These are phyloP conservation scores for Bruguiera parviflora DNA, from an alignment of 345 rosid species.

Conservation along the genomic window DNA sequence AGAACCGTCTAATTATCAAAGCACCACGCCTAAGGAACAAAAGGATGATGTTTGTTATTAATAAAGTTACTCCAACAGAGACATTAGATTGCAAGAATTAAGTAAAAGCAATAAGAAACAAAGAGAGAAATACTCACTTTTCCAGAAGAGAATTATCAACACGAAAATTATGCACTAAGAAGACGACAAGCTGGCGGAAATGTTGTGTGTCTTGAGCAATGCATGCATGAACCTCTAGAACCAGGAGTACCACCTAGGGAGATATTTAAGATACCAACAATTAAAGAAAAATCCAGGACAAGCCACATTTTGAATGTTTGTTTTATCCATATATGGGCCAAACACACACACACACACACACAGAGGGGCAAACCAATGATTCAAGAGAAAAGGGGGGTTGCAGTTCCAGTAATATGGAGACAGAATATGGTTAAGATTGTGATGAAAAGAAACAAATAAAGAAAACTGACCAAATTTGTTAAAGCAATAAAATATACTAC, in stretches of 20 bases:
- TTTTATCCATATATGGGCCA: not conserved
- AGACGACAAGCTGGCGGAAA: constrained; percentile 93
- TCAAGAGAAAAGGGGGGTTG: too few relatives aligned
- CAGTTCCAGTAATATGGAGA: too few relatives aligned
- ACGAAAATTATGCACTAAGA: constrained; percentile 85
- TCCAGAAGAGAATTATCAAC: constrained; percentile 80
- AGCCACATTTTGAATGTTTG: not conserved
- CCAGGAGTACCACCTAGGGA: constrained; percentile 87
- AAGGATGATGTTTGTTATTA: not conserved
- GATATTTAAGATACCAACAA: constrained; percentile 4
- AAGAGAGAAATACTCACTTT: constrained; percentile 51
- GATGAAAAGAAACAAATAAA: not conserved
- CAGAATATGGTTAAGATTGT: too few relatives aligned
- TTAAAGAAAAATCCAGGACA: not conserved
- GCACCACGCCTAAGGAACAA: constrained; percentile 84
- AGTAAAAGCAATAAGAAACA: not conserved
- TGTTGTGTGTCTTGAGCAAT: constrained; percentile 86
- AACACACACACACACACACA: too few relatives aligned
- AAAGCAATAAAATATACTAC: not conserved
- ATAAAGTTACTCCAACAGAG: not conserved
- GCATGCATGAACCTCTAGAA: constrained; percentile 97
- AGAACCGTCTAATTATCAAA: constrained; percentile 84
- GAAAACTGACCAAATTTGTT: not conserved
- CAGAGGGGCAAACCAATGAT: too few relatives aligned
- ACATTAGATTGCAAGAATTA: constrained; percentile 11